phyloP scores from a whole-genome alignment of 2,329 filamentous ascomycete genomes.

The Penicillium hordei region DNA sequence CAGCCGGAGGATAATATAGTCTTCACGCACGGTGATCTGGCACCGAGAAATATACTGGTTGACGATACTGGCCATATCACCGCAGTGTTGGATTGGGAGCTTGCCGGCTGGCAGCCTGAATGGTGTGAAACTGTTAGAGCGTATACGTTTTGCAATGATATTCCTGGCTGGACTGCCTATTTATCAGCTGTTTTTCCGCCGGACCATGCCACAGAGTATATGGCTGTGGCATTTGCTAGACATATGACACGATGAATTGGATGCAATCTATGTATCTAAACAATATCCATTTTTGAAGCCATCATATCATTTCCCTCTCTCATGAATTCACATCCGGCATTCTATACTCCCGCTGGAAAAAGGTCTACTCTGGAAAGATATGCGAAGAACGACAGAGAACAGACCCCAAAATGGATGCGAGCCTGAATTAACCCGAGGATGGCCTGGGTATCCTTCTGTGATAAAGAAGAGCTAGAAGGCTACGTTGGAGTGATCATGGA shows the following conservation, averaged over 20 bases:
- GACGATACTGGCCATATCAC: constrained; percentile 4
- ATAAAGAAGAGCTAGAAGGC: neutral
- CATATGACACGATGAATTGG: neutral
- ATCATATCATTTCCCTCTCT: neutral
- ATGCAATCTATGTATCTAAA: neutral
- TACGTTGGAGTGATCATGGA: neutral
- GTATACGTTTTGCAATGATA: neutral
- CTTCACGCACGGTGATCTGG: constrained; percentile 10
- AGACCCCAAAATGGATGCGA: neutral
- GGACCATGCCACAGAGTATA: neutral
- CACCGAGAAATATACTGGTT: constrained; percentile 11
- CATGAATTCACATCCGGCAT: neutral
- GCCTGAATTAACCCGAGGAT: no score
- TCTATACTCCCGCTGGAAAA: neutral
- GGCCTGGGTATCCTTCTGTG: neutral
- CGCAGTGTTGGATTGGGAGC: constrained; percentile 10
- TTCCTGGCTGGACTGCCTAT: constrained; percentile 3
- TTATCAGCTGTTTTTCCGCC: constrained; percentile 4
- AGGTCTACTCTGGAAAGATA: neutral
- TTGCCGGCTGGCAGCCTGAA: constrained; percentile 8
- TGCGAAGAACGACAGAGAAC: neutral
- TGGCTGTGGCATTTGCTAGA: neutral
- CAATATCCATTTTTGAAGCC: neutral
- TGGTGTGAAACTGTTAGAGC: constrained; percentile 5
- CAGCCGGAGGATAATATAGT: neutral